phyloP scores from a whole-genome alignment of 352 stramenopile genomes.

The Phytophthora rubi region DNA sequence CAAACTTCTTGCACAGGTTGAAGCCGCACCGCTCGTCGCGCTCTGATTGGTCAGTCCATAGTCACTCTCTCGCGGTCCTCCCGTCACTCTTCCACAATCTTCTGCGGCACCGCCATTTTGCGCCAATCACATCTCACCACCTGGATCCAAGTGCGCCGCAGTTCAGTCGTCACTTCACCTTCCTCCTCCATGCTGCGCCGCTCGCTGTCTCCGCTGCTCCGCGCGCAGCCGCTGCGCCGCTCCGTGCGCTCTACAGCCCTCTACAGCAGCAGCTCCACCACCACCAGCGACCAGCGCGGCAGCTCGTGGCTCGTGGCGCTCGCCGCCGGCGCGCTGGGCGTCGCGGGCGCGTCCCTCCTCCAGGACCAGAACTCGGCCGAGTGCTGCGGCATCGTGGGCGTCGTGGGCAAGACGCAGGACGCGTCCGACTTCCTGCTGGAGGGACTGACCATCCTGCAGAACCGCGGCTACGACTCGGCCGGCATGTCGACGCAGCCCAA shows the following conservation, averaged over 20 bases:
- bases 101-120: slow-evolving; percentile 4
- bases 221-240: slow-evolving; percentile 6
- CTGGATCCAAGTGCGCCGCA: slow-evolving; percentile 6
- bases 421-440: slow-evolving; percentile 86
- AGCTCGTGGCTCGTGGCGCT: slow-evolving; percentile 27
- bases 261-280: not conserved
- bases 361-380: slow-evolving; percentile 30
- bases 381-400: slow-evolving; percentile 82
- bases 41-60: too few relatives aligned
- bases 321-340: slow-evolving; percentile 23
- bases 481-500: slow-evolving; percentile 94
- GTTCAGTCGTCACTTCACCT: slow-evolving; percentile 4
- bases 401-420: slow-evolving; percentile 71
- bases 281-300: slow-evolving; percentile 9
- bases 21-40: too few relatives aligned
- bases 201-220: slow-evolving; percentile 20
- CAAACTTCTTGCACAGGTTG: too few relatives aligned
- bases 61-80: too few relatives aligned
- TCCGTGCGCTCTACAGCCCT: slow-evolving; percentile 8
- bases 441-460: slow-evolving; percentile 90
- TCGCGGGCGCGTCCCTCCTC: slow-evolving; percentile 10
- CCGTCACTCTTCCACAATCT: not conserved
- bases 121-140: slow-evolving; percentile 33
- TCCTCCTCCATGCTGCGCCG: slow-evolving; percentile 27
- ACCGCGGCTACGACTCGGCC: slow-evolving; percentile 98